These are phyloP conservation scores for Forsythia viridissima DNA, from an alignment of 257 asterid species.

Conservation along the genomic window DNA sequence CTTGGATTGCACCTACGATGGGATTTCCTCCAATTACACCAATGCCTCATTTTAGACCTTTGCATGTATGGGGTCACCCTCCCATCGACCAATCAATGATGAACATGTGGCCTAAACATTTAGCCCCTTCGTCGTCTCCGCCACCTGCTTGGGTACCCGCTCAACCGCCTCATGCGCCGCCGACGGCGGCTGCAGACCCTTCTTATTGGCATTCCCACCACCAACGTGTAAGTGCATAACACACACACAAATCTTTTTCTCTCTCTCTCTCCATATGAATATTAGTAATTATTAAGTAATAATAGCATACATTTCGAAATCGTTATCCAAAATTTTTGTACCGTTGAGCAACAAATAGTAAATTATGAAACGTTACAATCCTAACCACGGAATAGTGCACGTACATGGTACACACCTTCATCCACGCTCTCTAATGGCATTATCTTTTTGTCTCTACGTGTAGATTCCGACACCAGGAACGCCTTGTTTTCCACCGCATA, in stretches of 20 bases:
- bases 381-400: neutral
- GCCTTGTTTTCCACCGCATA: conserved; percentile 58
- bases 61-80: conserved; percentile 98
- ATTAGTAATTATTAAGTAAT: neutral
- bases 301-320: neutral
- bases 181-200: conserved; percentile 43
- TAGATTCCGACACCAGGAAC: conserved; percentile 72
- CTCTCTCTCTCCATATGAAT: too few relatives aligned
- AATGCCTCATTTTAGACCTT: conserved; percentile 67
- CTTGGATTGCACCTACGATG: conserved; percentile 66
- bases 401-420: neutral
- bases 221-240: conserved; percentile 50
- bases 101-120: conserved; percentile 85
- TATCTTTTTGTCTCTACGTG: neutral
- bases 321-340: neutral
- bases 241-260: neutral
- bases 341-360: neutral
- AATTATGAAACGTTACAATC: neutral
- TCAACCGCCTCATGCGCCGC: conserved; percentile 29
- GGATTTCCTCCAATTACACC: conserved; percentile 71
- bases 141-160: conserved; percentile 41
- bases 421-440: conserved; percentile 8
- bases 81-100: conserved; percentile 69
- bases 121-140: conserved; percentile 45
- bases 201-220: conserved; percentile 66